Conservation (phyloP, 805 yeast species). For the Wickerhamiella brachini region DNA sequence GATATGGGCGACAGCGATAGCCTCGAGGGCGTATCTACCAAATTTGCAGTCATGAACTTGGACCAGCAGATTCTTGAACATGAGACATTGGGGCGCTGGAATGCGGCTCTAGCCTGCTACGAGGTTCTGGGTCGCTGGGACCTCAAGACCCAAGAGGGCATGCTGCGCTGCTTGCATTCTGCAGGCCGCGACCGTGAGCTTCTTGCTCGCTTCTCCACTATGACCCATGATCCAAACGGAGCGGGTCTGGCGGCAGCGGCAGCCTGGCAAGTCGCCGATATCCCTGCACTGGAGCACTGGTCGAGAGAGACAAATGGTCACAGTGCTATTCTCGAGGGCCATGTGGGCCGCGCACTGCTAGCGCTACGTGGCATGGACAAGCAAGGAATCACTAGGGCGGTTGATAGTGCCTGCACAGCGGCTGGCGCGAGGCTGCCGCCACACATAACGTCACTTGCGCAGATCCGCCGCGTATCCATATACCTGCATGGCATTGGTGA, state of each 20-base stretch:
- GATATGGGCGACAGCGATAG: slow-evolving; percentile 83
- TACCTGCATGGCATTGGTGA: slow-evolving; percentile 51
- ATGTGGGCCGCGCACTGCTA: slow-evolving; percentile 41
- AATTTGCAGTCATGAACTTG: slow-evolving; percentile 47
- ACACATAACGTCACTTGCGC: slow-evolving; percentile 36
- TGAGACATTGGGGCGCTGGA: slow-evolving; percentile 78
- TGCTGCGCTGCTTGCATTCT: slow-evolving; percentile 57
- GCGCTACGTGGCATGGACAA: slow-evolving; percentile 28
- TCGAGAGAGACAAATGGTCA: neutral
- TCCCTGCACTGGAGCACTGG: slow-evolving; percentile 22
- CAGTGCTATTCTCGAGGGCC: neutral
- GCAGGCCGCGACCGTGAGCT: slow-evolving; percentile 65
- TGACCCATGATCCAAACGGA: slow-evolving; percentile 12
- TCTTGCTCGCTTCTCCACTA: slow-evolving; percentile 32
- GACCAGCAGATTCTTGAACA: slow-evolving; percentile 69
- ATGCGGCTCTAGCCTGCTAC: slow-evolving; percentile 73
- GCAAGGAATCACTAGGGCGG: slow-evolving; percentile 26
- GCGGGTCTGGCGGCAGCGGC: slow-evolving; percentile 60
- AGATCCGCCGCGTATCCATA: slow-evolving; percentile 29
- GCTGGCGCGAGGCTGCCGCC: slow-evolving; percentile 47
- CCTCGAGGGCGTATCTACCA: slow-evolving; percentile 68
- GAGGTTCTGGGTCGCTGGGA: slow-evolving; percentile 34
- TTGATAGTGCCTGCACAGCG: slow-evolving; percentile 38
- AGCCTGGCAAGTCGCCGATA: slow-evolving; percentile 50
- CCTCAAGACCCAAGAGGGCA: slow-evolving; percentile 32